Percentiles rank a stretch among this genome's conserved stretches.
These are phyloP conservation scores for Volvox carteri DNA, from an alignment of 163 green algal genomes.

Conservation along the genomic window DNA sequence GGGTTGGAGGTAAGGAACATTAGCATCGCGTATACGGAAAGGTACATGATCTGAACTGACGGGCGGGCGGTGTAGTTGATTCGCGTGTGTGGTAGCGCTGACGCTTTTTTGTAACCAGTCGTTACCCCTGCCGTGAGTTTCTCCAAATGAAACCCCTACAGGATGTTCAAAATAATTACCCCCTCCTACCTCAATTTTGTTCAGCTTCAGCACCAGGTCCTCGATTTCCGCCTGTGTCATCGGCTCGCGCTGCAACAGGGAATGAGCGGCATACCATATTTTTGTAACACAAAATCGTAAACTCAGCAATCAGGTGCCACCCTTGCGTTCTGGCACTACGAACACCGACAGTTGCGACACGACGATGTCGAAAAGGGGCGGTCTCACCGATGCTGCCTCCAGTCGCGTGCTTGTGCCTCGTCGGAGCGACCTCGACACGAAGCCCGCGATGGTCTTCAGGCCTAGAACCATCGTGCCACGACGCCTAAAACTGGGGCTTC, in stretches of 20 bases:
- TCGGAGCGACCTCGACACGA: slow-evolving; percentile 42
- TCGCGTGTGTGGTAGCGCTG: no score
- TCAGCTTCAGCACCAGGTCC: slow-evolving; percentile 92
- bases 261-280: neutral
- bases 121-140: no score
- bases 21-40: no score
- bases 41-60: no score
- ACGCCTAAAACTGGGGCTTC: neutral
- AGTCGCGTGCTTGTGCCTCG: neutral
- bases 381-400: slow-evolving; percentile 46
- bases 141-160: no score
- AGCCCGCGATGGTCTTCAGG: slow-evolving; percentile 40
- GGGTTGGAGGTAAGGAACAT: no score
- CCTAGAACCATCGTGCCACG: slow-evolving; percentile 44
- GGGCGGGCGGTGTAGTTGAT: no score
- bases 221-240: slow-evolving; percentile 87
- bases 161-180: no score
- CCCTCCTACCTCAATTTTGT: slow-evolving; percentile 90
- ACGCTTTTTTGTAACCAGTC: no score
- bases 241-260: slow-evolving; percentile 68
- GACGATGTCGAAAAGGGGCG: neutral
- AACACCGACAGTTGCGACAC: no score
- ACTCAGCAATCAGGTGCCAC: no score
- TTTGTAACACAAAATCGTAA: neutral
- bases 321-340: no score